phyloP scores from a whole-genome alignment of 139 green algal species.

The Klebsormidium nitens region DNA sequence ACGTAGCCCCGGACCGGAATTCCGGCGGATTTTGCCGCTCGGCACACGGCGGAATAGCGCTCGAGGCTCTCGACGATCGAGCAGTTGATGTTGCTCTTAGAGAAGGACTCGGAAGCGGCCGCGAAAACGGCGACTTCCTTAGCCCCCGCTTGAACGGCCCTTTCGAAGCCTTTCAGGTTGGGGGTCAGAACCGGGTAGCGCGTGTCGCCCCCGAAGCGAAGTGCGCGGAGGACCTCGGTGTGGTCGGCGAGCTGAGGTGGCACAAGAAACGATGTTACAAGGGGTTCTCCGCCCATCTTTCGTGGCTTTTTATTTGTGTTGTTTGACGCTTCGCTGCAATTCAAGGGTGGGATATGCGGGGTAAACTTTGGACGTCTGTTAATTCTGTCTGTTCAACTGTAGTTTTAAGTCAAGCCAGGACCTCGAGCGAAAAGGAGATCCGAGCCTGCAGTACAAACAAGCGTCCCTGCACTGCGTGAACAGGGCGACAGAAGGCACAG shows the following conservation, averaged over 20 bases:
- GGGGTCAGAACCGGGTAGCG: constrained; percentile 62
- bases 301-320: too few relatives aligned
- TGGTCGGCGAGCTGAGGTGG: constrained; percentile 84
- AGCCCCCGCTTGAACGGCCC: constrained; percentile 64
- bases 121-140: constrained; percentile 76
- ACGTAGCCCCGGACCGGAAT: constrained; percentile 71
- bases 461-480: too few relatives aligned
- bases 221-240: constrained; percentile 59
- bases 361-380: too few relatives aligned
- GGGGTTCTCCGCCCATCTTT: too few relatives aligned
- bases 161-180: constrained; percentile 82
- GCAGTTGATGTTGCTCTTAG: constrained; percentile 80
- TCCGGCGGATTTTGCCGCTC: constrained; percentile 45
- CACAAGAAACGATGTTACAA: too few relatives aligned
- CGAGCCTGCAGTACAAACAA: too few relatives aligned
- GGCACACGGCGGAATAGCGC: constrained; percentile 42
- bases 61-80: constrained; percentile 62
- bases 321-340: too few relatives aligned
- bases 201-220: constrained; percentile 32
- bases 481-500: too few relatives aligned
- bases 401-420: too few relatives aligned
- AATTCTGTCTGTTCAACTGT: too few relatives aligned
- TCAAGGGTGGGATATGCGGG: too few relatives aligned
- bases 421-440: too few relatives aligned
- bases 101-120: constrained; percentile 59